Base-by-base conservation (phyloP, 1,139 yeast genomes). In the Yamadazyma membranifaciens region DNA sequence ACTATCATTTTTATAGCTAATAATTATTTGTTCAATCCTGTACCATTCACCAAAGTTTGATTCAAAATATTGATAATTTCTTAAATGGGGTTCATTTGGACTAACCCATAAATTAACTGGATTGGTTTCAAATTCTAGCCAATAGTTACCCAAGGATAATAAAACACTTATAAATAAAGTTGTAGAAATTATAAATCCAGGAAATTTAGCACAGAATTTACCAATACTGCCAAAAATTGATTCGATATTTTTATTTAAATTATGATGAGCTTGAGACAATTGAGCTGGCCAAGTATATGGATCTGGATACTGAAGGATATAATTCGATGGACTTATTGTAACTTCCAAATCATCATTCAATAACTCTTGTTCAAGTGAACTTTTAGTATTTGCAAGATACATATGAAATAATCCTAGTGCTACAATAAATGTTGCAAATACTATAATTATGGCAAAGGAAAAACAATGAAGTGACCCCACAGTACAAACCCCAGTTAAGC, bases 61-160 rank as follows among this genome's bases (percentile, higher is more conserved):
- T 56, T 92, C 96, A 56, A 82, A 92, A 51, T 73, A 81, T 40
- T 73, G 67, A 55, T 83, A 82, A 54, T 92, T 83, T 34, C 75
- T 67, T 45, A 74, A 83, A 12, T 89, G 89, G 5, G 77, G 79
- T n/a, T 94, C 87, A 16, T 66, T 57, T 1, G 94, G 83, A 50
- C 94, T 83, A 0, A 92, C 98, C 98, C 98, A 92, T 31, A 92
- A 66, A 46, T 81, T 78, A 1, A 86, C 78, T 0, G 98, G 98
- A 50, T 85, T 71, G 1, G 81, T 81, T 56, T 91, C 98, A 26
- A 91, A 67, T 33, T 79, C 63, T 44, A 83, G 67, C 37, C 65
- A 63, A 7, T 62, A 49, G 37, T 83, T 62, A 6, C 91, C 88
- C 0, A 75, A 52, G 0, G 87, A 73, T 26, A 83, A 60, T 1